Evolutionary conservation across 176 grass and related monocot genomes (phyloP), one percentile per base, ranked within the genome.

Genomic region (Ensete glaucum): DNA sequence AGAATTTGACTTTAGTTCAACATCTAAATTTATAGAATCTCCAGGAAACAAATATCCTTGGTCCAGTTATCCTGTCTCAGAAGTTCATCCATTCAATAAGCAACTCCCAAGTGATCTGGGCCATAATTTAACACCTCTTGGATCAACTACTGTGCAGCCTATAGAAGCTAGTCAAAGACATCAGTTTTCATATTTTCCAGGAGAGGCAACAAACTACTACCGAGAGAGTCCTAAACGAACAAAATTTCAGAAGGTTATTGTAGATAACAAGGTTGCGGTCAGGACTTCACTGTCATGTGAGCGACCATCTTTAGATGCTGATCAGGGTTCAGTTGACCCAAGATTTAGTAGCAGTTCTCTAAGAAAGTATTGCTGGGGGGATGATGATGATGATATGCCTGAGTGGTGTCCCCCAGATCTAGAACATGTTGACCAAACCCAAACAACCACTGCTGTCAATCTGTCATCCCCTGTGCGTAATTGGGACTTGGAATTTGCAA

Each of bases 331-430:
- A 59, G 29, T 58, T 59, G 29, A 5, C 21, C n/a, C 52, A 23
- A 71, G 16, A 20, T 22, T 29, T 9, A 79, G 22, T 48, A 49
- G 53, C 24, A 71, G 64, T 70, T 70, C 20, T 54, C 16, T 10
- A 59, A 70, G 25, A 79, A 79, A 59, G 66, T 54, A 19, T 16
- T 15, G 17, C 26, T 79, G 77, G 65, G 64, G 20, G 34, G 62
- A 78, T n/a, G 24, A 25, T 25, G 65, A 79, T 48, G 77, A 79
- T 58, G 77, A 70, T 53, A 79, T 79, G 77, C 77, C 77, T 49
- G 77, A 79, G 53, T 79, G 77, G 77, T 58, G 65, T n/a, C 77
- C 76, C 5, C 64, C 77, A 23, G 53, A 79, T 43, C 25, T 51
- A 13, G 65, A 69, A 49, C 53, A 59, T 19, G 15, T 48, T 48